These are phyloP conservation scores for Aureobasidium sp. DNA, from an alignment of 2,329 filamentous ascomycete genomes.

Conservation along the genomic window DNA sequence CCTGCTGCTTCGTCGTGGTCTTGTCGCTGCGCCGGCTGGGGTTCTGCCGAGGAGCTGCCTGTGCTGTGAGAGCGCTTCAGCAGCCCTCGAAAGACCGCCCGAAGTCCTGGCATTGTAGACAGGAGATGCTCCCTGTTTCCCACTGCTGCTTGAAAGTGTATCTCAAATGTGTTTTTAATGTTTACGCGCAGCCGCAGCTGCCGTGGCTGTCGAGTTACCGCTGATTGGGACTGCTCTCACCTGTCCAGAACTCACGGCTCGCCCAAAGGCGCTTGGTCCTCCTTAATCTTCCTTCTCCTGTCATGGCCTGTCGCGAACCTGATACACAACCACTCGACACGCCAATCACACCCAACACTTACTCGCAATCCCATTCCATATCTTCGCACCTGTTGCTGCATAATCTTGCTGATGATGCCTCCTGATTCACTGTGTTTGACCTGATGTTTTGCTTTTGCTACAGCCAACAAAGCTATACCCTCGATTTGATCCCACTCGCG, in stretches of 20 bases:
- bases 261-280: background rate
- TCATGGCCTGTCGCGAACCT: background rate
- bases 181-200: background rate
- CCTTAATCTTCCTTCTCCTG: constrained; percentile 10
- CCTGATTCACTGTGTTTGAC: background rate
- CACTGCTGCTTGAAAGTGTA: background rate
- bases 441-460: background rate
- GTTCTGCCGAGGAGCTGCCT: constrained; percentile 8
- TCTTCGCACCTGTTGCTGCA: background rate
- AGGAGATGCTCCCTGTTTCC: background rate
- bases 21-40: background rate
- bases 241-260: constrained; percentile 4
- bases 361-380: background rate
- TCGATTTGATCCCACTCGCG: background rate
- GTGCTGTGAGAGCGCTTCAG: constrained; percentile 1
- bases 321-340: background rate
- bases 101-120: background rate
- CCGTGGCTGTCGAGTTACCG: background rate
- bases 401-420: background rate
- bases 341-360: background rate
- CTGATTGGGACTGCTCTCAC: background rate
- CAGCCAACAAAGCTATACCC: background rate
- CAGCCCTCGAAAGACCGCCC: background rate
- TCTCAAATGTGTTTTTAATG: background rate
- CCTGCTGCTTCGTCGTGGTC: background rate